Evolutionary conservation across 352 stramenopile genomes (phyloP).

Genomic region (Pythium pyrilobum): DNA sequence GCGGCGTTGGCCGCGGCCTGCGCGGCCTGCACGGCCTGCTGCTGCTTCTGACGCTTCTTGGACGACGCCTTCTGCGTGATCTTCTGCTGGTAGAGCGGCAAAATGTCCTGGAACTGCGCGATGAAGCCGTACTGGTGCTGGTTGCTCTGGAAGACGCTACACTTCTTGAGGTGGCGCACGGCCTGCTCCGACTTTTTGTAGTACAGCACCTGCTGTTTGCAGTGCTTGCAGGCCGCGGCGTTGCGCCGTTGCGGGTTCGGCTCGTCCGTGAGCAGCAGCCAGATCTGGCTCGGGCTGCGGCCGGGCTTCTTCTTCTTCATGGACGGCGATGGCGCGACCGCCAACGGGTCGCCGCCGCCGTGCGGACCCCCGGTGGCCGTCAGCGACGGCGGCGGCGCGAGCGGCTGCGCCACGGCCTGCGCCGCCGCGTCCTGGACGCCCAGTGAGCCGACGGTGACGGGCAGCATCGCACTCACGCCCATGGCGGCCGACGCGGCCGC

Average conservation of each 20-base stretch:
- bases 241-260: conserved; percentile 73
- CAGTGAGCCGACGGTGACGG: conserved; percentile 68
- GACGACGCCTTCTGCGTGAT: conserved; percentile 56
- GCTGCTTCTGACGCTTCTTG: conserved; percentile 58
- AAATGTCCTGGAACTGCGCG: conserved; percentile 69
- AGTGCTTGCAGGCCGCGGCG: conserved; percentile 75
- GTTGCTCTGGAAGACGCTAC: conserved; percentile 65
- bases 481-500: conserved; percentile 14
- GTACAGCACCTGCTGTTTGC: conserved; percentile 80
- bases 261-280: conserved; percentile 79
- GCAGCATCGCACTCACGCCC: conserved; percentile 65
- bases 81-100: conserved; percentile 83
- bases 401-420: background rate
- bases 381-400: background rate
- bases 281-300: conserved; percentile 45
- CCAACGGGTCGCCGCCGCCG: background rate
- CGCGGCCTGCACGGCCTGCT: background rate
- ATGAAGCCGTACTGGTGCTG: conserved; percentile 83
- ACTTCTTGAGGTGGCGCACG: conserved; percentile 81
- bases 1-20: conserved; percentile 14
- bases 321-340: background rate
- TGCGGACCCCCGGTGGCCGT: background rate
- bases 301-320: conserved; percentile 65
- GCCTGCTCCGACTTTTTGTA: conserved; percentile 87
- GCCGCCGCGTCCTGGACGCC: conserved; percentile 50